Base-by-base conservation (phyloP, 176 grass and related monocot genomes). In the Avena eriantha region DNA sequence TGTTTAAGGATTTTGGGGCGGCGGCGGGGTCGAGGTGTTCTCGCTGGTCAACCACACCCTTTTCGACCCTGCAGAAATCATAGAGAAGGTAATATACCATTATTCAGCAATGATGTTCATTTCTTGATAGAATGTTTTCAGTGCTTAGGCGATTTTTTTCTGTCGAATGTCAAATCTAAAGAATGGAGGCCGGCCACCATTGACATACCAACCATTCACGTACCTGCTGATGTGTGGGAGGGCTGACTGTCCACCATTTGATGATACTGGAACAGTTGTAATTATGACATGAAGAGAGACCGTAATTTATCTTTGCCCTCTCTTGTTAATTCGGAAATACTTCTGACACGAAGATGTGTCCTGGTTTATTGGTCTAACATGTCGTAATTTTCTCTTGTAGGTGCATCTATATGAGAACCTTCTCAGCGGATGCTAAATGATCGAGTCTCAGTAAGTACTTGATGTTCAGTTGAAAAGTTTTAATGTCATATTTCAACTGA, bases 211-310 rank as follows among this genome's bases (percentile, higher is more conserved):
- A 41, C 94, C 93, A 12, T 98, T 98, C 3, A 35, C 34, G 34
- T 35, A 35, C 34, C 34, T 35, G 34, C 4, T 4, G 96, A 98
- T 98, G 96, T 95, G 96, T 87, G 96, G 93, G 4, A 95, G 96
- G 88, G 96, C 93, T 84, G 96, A 92, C 48, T 89, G 93, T 46
- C 92, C 93, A 79, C 96, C 96, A 86, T 98, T 98, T 86, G 93
- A 98, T 89, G 92, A 98, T 86, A 94, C 96, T 78, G 93, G 93
- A 89, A 98, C 91, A 92, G 83, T 98, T 89, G 92, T 98, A 85
- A 91, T 98, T 64, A 95, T 98, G 96, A 95, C 96, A 88, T 94
- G 96, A 94, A 98, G 56, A 92, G 93, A 98, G 31, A 98, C 92
- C 39, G 91, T 98, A 92, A 89, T 83, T 34, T 3, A 43, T 48